Base-by-base conservation (phyloP, 768 basidiomycete species). In the Russula brevipes region DNA sequence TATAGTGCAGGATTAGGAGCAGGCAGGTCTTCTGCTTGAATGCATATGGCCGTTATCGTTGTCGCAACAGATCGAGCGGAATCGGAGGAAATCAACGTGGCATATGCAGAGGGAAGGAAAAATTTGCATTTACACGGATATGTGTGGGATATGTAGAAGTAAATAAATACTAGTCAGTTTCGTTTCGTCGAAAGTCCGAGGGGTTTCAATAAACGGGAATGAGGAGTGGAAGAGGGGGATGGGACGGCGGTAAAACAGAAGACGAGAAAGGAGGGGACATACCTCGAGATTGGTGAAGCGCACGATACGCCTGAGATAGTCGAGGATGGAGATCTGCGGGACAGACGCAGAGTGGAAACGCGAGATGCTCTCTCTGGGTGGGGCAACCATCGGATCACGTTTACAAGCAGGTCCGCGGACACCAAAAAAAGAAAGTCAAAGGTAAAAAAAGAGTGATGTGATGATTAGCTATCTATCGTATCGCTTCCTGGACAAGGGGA, bases 201-300 rank as follows among this genome's bases (percentile, higher is more conserved):
- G 35, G 38, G 36, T 24, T 17, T 51, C 39, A 19, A 30, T 11
- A 31, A 17, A 8, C 33, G 30, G 42, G 30, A 19, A 17, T 52
- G 59, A 7, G 41, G 64, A 24, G 38, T 12, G 31, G 31, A 35
- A 16, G 12, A 9, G 4, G 5, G 31, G 2, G 66, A 70, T 59
- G 52, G 38, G 65, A 59, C 41, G n/a, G 46, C n/a, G 14, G 38
- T 50, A 55, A 51, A 31, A 36, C 41, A 50, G 33, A 38, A 33
- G 50, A 55, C 44, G 47, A 64, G 16, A 41, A 36, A 30, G 38
- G 35, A 51, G 46, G 3, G 31, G 35, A 73, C 82, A 63, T 54
- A 95, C 94, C 82, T 98, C 97, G 75, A 95, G 87, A 72, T 96
- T 98, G 61, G 95, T 95, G 75, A 92, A 98, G 69, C 83, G 85